Conservation (phyloP, 257 asterid genomes). For the Plantago major region DNA sequence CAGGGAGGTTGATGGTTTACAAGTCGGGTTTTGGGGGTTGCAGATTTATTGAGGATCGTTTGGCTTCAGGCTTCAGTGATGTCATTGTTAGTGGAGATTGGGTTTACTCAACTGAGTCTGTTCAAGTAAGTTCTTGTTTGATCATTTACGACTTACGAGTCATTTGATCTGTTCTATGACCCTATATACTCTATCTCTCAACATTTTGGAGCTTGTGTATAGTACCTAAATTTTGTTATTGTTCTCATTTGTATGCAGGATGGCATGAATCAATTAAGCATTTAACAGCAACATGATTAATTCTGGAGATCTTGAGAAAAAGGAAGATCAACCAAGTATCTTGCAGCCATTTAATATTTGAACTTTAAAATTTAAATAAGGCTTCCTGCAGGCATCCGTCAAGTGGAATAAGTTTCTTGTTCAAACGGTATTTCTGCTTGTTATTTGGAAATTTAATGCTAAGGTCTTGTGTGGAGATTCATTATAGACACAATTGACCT, state of each 20-base stretch:
- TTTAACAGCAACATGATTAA: not conserved
- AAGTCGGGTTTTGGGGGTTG: constrained; percentile 72
- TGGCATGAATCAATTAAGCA: constrained; percentile 34
- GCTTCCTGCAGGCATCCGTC: too few species aligned
- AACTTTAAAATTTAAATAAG: too few species aligned
- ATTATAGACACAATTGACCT: too few species aligned
- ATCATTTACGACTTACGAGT: not conserved
- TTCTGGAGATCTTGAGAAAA: too few species aligned
- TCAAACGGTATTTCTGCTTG: too few species aligned
- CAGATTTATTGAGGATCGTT: constrained; percentile 51
- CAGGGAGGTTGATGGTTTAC: constrained; percentile 62
- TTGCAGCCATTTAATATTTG: too few species aligned
- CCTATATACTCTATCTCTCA: too few species aligned
- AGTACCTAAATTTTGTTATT: not conserved
- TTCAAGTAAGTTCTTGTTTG: constrained; percentile 49
- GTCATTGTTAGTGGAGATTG: constrained; percentile 59
- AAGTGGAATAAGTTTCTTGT: too few species aligned
- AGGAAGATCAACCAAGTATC: too few species aligned
- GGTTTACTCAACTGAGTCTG: constrained; percentile 41
- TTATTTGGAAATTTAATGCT: too few species aligned
- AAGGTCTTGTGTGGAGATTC: too few species aligned
- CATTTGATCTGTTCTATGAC: constrained; percentile 1
- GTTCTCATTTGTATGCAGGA: constrained; percentile 30
- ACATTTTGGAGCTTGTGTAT: not conserved
- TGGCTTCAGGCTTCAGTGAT: constrained; percentile 65